Evolutionary conservation across 306 rosid genomes (phyloP).

Genomic region (Cicer arietinum): DNA sequence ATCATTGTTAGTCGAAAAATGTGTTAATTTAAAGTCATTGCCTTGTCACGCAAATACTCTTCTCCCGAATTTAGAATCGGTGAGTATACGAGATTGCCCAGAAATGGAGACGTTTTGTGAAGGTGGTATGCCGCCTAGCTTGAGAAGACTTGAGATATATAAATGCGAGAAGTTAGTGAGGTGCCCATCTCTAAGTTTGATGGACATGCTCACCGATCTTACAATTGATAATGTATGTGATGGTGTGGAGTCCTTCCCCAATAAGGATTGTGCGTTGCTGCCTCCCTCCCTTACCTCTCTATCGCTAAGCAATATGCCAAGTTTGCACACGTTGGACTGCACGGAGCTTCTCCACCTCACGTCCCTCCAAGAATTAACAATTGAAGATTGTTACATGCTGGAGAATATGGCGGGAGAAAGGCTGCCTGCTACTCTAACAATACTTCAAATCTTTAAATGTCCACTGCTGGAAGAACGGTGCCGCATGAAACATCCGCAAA

Average conservation of each 20-base stretch:
- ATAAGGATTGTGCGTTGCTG: not conserved
- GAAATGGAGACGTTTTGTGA: too few relatives aligned
- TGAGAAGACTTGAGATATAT: accelerated
- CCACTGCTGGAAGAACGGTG: not conserved
- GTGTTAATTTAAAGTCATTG: too few relatives aligned
- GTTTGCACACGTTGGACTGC: constrained; percentile 1
- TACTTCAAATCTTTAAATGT: accelerated
- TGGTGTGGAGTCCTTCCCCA: not conserved
- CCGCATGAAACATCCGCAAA: not conserved
- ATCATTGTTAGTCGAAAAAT: accelerated
- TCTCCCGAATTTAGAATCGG: too few relatives aligned
- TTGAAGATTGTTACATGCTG: accelerated
- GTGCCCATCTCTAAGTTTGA: not conserved
- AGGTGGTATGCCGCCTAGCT: too few relatives aligned
- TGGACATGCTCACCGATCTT: not conserved
- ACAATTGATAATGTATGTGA: too few relatives aligned
- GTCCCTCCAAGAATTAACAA: not conserved
- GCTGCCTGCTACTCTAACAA: not conserved
- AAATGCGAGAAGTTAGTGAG: not conserved
- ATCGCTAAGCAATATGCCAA: accelerated
- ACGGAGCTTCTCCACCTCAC: not conserved
- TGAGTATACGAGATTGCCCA: too few relatives aligned
- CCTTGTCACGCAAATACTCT: too few relatives aligned
- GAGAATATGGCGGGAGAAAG: not conserved
- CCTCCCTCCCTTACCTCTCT: not conserved